Conservation (phyloP, 768 basidiomycete species). For the Leccinum ochraceum region DNA sequence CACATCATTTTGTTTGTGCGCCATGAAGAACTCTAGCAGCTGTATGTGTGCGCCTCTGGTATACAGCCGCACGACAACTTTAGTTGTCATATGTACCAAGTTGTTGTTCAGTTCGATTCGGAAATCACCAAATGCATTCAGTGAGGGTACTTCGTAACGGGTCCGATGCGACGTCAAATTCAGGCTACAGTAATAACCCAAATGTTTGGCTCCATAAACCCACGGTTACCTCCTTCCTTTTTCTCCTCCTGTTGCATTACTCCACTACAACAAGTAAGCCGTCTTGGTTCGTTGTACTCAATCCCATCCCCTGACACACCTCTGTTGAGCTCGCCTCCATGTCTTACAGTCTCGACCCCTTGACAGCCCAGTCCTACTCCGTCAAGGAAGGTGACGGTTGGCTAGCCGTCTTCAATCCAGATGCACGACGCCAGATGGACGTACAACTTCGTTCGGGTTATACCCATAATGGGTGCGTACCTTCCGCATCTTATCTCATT, state of each 20-base stretch:
- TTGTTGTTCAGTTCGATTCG: neutral
- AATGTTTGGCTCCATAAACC: neutral
- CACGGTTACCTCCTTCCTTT: neutral
- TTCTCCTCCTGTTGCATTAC: neutral
- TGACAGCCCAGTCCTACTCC: constrained; percentile 29
- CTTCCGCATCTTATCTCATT: constrained; percentile 17
- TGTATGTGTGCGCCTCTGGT: neutral
- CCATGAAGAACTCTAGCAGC: neutral
- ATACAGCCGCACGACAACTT: constrained; percentile 2
- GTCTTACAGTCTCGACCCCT: constrained; percentile 29
- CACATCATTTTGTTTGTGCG: neutral
- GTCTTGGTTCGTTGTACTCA: neutral
- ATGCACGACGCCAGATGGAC: constrained; percentile 49
- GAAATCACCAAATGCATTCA: constrained; percentile 13
- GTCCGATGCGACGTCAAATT: constrained; percentile 10
- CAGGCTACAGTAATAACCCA: neutral
- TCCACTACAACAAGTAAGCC: constrained; percentile 10
- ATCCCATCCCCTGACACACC: constrained; percentile 7
- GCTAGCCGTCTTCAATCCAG: constrained; percentile 55
- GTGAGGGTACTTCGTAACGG: neutral
- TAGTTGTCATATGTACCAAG: constrained; percentile 4
- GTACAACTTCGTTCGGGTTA: constrained; percentile 67
- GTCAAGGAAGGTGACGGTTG: constrained; percentile 53
- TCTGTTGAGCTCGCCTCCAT: constrained; percentile 13
- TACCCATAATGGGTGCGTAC: constrained; percentile 75